Evolutionary conservation across 108 stramenopile genomes (phyloP), one percentile per base, ranked within the genome.

Genomic region (Cylindrotheca closterium): DNA sequence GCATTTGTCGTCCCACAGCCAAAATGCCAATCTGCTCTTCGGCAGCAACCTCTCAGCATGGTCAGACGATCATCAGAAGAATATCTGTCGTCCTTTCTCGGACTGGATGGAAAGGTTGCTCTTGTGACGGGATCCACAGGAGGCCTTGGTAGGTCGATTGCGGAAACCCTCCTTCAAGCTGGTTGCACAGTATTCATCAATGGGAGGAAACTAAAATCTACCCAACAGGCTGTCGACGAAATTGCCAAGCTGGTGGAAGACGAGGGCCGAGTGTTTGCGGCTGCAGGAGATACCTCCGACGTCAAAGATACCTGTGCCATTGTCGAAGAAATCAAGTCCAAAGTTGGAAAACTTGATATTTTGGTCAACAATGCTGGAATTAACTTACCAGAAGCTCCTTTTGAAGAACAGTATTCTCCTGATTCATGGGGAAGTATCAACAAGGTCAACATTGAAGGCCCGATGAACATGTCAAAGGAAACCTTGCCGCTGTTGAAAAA

Each of bases 171-270:
- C 15, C 37, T 57, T 7, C 48, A 24, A 29, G 24, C 49, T 3
- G 58, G 58, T 51, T 61, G 56, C 25, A 55, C 30, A 17, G 65
- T 67, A 12, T 18, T 67, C 15, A 34, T 67, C 12, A 67, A 49
- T 27, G 65, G 65, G 10, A 3, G 65, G 4, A 67, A 67, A 25
- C 24, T 7, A 21, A 17, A 67, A 28, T 27, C 30, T 10, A 30
- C 50, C 4, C 23, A 46, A 30, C n/a, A 67, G 27, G 65, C 65
- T 23, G 45, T n/a, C 12, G 45, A 25, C 10, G 65, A 67, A 18
- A 56, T 56, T 30, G 15, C 23, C 7, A 27, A 5, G 28, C 10
- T 17, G 10, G n/a, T 5, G 7, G 10, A 8, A 4, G 55, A 56
- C 29, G 10, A 27, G 17, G 4, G 25, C n/a, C 15, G 4, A 30